Base-by-base conservation (phyloP, 1,284 basidiomycete genomes). In the Stereum hirsutum region DNA sequence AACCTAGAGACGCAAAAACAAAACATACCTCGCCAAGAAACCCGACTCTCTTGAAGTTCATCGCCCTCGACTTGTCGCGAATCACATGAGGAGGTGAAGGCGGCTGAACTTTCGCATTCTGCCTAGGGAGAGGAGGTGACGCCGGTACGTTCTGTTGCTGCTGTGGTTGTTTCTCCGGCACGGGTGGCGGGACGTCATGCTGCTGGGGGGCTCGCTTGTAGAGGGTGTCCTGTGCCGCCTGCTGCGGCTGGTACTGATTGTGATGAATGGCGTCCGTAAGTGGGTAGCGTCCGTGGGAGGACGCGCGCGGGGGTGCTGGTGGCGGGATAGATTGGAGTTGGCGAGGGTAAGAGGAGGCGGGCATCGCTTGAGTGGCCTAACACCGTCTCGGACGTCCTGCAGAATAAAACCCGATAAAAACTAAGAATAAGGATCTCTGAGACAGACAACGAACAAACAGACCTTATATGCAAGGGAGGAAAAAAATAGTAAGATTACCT, bases 51-150 rank as follows among this genome's bases (percentile, higher is more conserved):
- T 72, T 67, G 52, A 82, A 88, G 41, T 78, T 69, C 38, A 76
- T 49, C 17, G 71, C 59, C 39, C 75, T 72, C 30, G 60, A 65
- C 58, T 72, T 74, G 66, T 92, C 89, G 1, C 65, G 68, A 51
- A 93, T 92, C 43, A 84, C 60, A 54, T 73, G 75, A 2, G 90
- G 90, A 1, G 90, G 90, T 0, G 84, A 86, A 0, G 89, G 87
- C 0, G 88, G 89, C 0, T 78, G 71, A 3, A 81, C 78, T 64
- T 90, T 91, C 49, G 77, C 81, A 58, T 86, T 88, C 65, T 88
- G 85, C 44, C 84, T 71, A 31, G 79, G 78, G 7, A 89, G 59
- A 5, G 85, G 86, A 2, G 83, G 81, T 1, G 72, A 73, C 12
- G 67, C 51, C 0, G 70, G 63, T 27, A 27, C 56, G 55, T 24